Base-by-base conservation (phyloP, 2,329 filamentous ascomycete species). In the Diaporthe ilicicola region DNA sequence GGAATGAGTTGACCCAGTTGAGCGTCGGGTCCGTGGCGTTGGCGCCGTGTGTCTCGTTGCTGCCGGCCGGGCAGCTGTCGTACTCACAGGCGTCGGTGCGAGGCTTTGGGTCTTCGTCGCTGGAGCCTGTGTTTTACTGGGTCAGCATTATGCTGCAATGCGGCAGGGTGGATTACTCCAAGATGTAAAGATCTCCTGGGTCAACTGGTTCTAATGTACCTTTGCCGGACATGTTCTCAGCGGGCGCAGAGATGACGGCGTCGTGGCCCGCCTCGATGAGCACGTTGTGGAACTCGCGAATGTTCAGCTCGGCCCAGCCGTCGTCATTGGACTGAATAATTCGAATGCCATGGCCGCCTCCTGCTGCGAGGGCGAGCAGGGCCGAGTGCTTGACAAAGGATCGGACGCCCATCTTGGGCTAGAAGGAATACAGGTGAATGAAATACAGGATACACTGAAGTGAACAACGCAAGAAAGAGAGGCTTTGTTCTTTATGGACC, bases 1-100 rank as follows among this genome's bases (percentile, higher is more conserved):
- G 91, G 80, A 83, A 92, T 0, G 89, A 91, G 82, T 93, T 93
- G 70, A 93, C 91, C 84, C 91, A 93, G 83, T 92, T 91, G 55
- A 92, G 84, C 7, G 87, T 85, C 0, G 88, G 83, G 71, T 88
- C 83, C 0, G 86, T 86, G 12, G 82, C 79, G 76, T 93, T 91
- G 74, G 80, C 78, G 48, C 91, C 91, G 19, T 84, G 82, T 1
- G 90, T 82, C 29, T 48, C 27, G 1, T 87, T 86, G 75, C 85
- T 89, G 74, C 84, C 83, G 13, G 85, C 80, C 0, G 89, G 83
- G 76, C 92, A 94, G 76, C 87, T 90, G 77, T 87, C 77, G 79
- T 87, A 92, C 72, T 91, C 80, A 77, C 92, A 94, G 1, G 88
- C 77, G 0, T 80, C 71, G 3, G 78, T 83, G 59, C 89, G 85